phyloP scores from a whole-genome alignment of 2,329 filamentous ascomycete genomes.

The Aspergillus caelatus region DNA sequence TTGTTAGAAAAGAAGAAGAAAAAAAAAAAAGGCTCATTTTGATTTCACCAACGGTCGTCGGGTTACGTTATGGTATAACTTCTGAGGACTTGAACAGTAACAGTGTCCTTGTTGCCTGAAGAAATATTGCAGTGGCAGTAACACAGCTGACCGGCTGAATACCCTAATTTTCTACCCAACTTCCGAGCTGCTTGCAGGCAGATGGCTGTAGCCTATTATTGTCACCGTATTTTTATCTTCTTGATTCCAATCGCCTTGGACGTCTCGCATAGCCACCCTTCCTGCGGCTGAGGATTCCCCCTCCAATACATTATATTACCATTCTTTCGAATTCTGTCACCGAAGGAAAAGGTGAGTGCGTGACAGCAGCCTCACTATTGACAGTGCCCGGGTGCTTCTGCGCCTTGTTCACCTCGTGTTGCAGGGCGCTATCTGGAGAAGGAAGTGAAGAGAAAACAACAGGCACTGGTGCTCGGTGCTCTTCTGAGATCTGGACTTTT shows the following conservation, averaged over 20 bases:
- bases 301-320: background rate
- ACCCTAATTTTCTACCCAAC: constrained; percentile 3
- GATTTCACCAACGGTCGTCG: background rate
- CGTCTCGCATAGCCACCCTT: constrained; percentile 1
- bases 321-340: background rate
- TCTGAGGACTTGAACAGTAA: background rate
- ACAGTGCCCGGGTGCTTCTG: constrained; percentile 6
- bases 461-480: background rate
- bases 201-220: background rate
- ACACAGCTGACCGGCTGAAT: background rate
- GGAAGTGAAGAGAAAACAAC: background rate
- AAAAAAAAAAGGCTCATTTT: background rate
- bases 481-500: constrained; percentile 3
- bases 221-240: background rate
- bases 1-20: background rate
- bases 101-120: background rate
- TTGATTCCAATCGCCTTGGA: background rate
- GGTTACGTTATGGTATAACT: background rate
- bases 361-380: background rate
- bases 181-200: background rate
- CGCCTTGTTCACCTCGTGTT: constrained; percentile 2
- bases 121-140: background rate
- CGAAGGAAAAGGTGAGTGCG: background rate
- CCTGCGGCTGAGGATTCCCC: background rate
- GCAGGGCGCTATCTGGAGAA: background rate